Evolutionary conservation across 2,329 filamentous ascomycete species (phyloP).

Genomic region (Thelonectria discophora): DNA sequence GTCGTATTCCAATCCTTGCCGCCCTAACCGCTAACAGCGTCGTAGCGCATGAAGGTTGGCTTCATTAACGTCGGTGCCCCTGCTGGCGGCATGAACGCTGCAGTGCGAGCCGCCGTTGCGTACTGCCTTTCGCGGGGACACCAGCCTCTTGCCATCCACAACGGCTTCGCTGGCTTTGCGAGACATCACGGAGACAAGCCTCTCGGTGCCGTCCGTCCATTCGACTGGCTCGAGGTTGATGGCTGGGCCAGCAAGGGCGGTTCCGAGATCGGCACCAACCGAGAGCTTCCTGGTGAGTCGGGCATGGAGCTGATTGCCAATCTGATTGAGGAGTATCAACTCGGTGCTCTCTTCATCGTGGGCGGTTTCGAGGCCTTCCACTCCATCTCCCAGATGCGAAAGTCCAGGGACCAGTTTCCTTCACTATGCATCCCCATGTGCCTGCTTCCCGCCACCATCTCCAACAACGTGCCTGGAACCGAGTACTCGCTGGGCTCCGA

Average conservation of each 20-base stretch:
- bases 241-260: slow-evolving; percentile 96
- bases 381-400: slow-evolving; percentile 84
- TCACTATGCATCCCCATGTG: slow-evolving; percentile 93
- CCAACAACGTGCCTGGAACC: slow-evolving; percentile 97
- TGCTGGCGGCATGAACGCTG: slow-evolving; percentile 97
- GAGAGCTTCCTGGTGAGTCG: slow-evolving; percentile 84
- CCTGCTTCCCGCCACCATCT: slow-evolving; percentile 94
- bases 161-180: slow-evolving; percentile 93
- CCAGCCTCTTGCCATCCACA: slow-evolving; percentile 90
- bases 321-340: slow-evolving; percentile 85
- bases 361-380: slow-evolving; percentile 98
- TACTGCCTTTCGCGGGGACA: slow-evolving; percentile 95
- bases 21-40: slow-evolving; percentile 41
- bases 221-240: slow-evolving; percentile 94
- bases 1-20: slow-evolving; percentile 37
- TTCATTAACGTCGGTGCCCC: slow-evolving; percentile 98
- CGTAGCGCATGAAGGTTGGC: slow-evolving; percentile 85
- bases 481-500: slow-evolving; percentile 98
- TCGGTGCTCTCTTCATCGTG: slow-evolving; percentile 90
- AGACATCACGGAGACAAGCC: slow-evolving; percentile 89
- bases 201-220: slow-evolving; percentile 81
- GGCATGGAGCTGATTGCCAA: slow-evolving; percentile 85
- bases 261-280: slow-evolving; percentile 97
- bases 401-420: slow-evolving; percentile 79
- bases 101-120: slow-evolving; percentile 89